Conservation (phyloP, 352 stramenopile genomes). For the Globisporangium emineosum region DNA sequence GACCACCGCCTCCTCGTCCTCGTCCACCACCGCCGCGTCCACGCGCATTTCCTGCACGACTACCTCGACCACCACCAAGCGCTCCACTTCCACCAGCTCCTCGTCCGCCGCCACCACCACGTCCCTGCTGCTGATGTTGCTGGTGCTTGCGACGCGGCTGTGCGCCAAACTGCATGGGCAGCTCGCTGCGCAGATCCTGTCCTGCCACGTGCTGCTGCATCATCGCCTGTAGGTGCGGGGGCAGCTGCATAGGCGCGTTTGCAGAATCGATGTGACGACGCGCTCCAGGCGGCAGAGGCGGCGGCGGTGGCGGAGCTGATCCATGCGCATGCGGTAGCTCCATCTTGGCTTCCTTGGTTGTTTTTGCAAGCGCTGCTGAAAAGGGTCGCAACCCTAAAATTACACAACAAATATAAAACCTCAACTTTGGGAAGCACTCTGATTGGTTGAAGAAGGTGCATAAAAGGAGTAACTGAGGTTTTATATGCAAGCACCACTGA, state of each 20-base stretch:
- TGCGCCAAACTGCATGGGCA: slow-evolving; percentile 14
- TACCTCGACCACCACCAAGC: not conserved
- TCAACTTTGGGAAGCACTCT: too few relatives aligned
- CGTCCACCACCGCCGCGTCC: slow-evolving; percentile 22
- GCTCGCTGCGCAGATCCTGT: slow-evolving; percentile 15
- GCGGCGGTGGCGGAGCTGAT: slow-evolving; percentile 19
- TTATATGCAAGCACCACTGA: not conserved
- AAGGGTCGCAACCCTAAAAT: too few relatives aligned
- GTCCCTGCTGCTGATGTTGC: not conserved
- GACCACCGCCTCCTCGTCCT: slow-evolving; percentile 16
- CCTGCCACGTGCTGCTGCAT: slow-evolving; percentile 29
- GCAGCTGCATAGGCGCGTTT: slow-evolving; percentile 22
- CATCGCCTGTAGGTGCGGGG: slow-evolving; percentile 48
- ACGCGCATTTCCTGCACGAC: slow-evolving; percentile 11
- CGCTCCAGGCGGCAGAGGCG: slow-evolving; percentile 18
- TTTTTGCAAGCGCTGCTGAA: too few relatives aligned
- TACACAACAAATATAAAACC: too few relatives aligned
- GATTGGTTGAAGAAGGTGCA: too few relatives aligned
- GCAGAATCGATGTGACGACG: slow-evolving; percentile 2
- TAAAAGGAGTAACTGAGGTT: too few relatives aligned
- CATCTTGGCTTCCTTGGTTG: not conserved
- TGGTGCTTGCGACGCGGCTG: slow-evolving; percentile 18
- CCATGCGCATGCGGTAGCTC: slow-evolving; percentile 2
- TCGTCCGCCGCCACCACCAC: not conserved
- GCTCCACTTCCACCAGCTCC: slow-evolving; percentile 8